Conservation (phyloP, 352 stramenopile genomes). For the Phytophthora citrophthora region DNA sequence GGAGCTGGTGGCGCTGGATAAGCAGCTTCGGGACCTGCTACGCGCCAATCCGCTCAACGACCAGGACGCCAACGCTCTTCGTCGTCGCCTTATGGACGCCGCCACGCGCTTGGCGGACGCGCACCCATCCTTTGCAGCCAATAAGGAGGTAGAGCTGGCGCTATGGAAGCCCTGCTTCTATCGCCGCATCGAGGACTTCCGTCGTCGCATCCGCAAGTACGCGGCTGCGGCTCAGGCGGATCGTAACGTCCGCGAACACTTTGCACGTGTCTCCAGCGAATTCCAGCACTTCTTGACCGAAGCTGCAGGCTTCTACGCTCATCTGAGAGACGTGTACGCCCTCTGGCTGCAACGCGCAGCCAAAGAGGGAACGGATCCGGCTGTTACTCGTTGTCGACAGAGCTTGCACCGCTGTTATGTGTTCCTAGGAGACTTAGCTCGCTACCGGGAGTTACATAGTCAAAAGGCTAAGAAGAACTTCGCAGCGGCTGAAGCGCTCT, state of each 20-base stretch:
- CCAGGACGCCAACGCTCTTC: conserved; percentile 65
- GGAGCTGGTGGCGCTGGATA: conserved; percentile 76
- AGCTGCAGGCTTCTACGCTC: conserved; percentile 78
- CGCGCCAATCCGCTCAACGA: conserved; percentile 68
- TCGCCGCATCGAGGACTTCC: conserved; percentile 91
- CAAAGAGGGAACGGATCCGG: conserved; percentile 12
- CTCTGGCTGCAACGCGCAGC: conserved; percentile 44
- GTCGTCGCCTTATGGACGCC: conserved; percentile 60
- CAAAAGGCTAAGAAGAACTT: conserved; percentile 90
- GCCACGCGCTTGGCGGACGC: conserved; percentile 50
- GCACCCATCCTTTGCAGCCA: conserved; percentile 60
- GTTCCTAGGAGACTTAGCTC: conserved; percentile 81
- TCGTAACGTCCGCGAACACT: conserved; percentile 76
- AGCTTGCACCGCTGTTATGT: conserved; percentile 86
- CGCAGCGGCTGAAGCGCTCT: conserved; percentile 65
- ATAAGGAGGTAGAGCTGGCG: conserved; percentile 79
- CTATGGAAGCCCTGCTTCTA: conserved; percentile 94
- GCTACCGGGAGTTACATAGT: conserved; percentile 85
- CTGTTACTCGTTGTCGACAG: conserved; percentile 47
- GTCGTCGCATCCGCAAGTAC: conserved; percentile 87
- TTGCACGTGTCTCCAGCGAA: conserved; percentile 72
- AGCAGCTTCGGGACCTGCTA: conserved; percentile 74
- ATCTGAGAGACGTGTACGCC: conserved; percentile 56
- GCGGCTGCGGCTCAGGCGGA: conserved; percentile 70
- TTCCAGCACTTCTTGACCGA: conserved; percentile 77